Percentiles rank a stretch among this genome's conserved stretches.
Evolutionary conservation across 345 rosid genomes (phyloP).

Genomic region (Populus deltoides): DNA sequence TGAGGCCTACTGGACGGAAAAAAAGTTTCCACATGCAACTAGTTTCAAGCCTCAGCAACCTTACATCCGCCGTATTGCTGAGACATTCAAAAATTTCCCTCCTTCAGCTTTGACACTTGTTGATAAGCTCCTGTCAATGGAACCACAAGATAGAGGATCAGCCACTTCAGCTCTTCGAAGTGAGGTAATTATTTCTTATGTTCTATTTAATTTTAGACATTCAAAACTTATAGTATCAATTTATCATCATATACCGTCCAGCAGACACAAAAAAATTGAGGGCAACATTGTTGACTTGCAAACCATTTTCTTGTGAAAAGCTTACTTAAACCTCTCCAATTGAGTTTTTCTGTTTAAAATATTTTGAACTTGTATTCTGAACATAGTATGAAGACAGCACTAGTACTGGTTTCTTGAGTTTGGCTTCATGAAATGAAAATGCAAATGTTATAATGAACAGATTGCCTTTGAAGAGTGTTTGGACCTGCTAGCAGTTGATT

Average conservation of each 20-base stretch:
- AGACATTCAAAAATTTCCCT: conserved; percentile 24
- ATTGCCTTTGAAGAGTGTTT: neutral
- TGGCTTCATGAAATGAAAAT: neutral
- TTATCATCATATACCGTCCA: neutral
- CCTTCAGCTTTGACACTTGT: conserved; percentile 21
- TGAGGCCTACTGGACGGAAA: conserved; percentile 73
- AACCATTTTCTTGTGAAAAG: neutral
- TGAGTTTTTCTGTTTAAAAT: neutral
- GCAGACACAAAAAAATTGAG: neutral
- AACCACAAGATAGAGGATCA: conserved; percentile 22
- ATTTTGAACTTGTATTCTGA: neutral
- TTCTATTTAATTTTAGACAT: neutral
- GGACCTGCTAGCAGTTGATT: neutral
- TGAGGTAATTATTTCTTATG: conserved; percentile 7
- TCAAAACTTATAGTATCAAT: neutral
- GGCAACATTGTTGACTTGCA: neutral
- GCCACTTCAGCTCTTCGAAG: conserved; percentile 22
- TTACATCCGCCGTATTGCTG: conserved; percentile 16
- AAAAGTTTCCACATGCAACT: conserved; percentile 49
- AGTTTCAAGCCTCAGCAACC: conserved; percentile 26
- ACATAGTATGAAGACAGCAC: neutral
- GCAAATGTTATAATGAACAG: neutral
- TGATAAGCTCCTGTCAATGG: conserved; percentile 20
- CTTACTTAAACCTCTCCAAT: neutral
- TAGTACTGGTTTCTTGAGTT: neutral